phyloP scores from a whole-genome alignment of 495 filamentous ascomycete species.

The Tricharina praecox region DNA sequence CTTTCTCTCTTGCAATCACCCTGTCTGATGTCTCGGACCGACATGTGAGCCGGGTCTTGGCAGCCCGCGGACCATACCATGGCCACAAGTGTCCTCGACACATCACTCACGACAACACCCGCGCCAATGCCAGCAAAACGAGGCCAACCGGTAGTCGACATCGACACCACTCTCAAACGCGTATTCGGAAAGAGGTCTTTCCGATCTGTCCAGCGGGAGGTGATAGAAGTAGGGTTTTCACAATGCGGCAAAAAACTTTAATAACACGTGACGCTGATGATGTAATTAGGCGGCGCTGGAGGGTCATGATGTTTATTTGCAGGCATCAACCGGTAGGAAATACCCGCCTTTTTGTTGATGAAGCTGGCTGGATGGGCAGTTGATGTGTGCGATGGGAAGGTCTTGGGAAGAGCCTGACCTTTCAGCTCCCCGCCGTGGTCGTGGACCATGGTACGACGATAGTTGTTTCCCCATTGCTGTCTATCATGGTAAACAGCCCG shows the following conservation, averaged over 20 bases:
- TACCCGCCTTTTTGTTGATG: constrained; percentile 39
- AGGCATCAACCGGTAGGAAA: constrained; percentile 55
- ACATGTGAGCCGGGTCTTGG: no score
- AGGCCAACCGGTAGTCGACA: constrained; percentile 33
- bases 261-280: neutral
- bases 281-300: constrained; percentile 42
- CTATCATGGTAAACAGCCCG: constrained; percentile 53
- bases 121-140: no score
- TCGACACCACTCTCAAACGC: constrained; percentile 68
- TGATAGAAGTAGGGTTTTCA: constrained; percentile 40
- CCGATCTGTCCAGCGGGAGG: constrained; percentile 73
- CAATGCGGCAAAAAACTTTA: neutral
- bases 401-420: constrained; percentile 76
- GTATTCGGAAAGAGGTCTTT: constrained; percentile 32
- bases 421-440: constrained; percentile 78
- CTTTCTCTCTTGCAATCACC: no score
- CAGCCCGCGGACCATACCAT: no score
- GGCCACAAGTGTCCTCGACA: no score
- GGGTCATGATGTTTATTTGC: constrained; percentile 81
- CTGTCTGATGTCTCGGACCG: no score
- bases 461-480: constrained; percentile 76
- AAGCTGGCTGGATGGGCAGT: neutral
- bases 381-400: neutral
- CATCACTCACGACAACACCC: no score
- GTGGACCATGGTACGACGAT: constrained; percentile 49